Percentiles rank a stretch among this genome's conserved stretches.
Conservation (phyloP, 2,329 filamentous ascomycete genomes). For the Chalaropsis thielavioides region DNA sequence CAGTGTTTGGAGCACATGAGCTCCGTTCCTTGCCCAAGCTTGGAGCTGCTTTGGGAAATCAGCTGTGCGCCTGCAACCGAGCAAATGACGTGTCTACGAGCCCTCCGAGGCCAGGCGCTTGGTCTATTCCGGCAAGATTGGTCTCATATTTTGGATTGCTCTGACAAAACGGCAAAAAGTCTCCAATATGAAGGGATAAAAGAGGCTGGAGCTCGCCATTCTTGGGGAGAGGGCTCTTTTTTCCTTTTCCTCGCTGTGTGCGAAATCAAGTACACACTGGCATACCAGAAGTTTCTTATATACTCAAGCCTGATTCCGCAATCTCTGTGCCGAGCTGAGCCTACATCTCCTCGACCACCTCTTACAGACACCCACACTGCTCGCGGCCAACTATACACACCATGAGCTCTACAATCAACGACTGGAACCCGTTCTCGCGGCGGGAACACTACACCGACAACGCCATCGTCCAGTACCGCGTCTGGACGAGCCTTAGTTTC, state of each 20-base stretch:
- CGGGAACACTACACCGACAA: constrained; percentile 49
- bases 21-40: not conserved
- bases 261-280: not conserved
- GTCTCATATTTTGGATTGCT: not conserved
- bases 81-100: not conserved
- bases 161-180: not conserved
- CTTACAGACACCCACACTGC: not conserved
- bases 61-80: no score
- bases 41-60: not conserved
- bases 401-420: constrained; percentile 9
- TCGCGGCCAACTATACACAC: not conserved
- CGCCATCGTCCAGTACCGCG: constrained; percentile 57
- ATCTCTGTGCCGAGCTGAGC: not conserved
- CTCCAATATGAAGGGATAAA: constrained; percentile 3
- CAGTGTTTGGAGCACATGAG: not conserved
- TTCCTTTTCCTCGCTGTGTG: not conserved
- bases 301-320: not conserved
- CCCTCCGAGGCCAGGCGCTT: not conserved
- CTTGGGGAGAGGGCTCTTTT: not conserved
- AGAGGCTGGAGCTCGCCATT: not conserved
- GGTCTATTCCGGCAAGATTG: not conserved
- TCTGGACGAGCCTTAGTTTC: constrained; percentile 62
- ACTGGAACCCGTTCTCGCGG: constrained; percentile 61
- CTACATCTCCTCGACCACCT: not conserved
- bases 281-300: not conserved